Percentiles rank a stretch among this genome's conserved stretches.
Conservation (phyloP, 2,329 filamentous ascomycete genomes). For the Aureobasidium subglaciale region DNA sequence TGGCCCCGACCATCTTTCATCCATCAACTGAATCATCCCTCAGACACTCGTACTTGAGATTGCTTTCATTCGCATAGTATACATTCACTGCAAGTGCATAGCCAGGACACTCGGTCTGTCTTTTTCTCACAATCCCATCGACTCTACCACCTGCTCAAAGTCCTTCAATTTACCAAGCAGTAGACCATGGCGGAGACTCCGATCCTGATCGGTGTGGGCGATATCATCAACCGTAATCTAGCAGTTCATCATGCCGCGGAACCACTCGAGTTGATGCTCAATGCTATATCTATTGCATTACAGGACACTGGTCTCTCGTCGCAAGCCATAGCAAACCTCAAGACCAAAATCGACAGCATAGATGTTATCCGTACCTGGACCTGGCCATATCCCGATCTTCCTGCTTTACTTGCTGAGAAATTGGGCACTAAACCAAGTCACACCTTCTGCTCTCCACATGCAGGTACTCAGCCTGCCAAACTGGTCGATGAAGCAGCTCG, state of each 20-base stretch:
- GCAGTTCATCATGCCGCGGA: conserved; percentile 49
- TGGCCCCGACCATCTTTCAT: background rate
- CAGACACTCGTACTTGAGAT: too few species aligned
- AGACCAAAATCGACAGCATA: conserved; percentile 49
- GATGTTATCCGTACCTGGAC: conserved; percentile 58
- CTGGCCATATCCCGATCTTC: conserved; percentile 57
- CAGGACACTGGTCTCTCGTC: conserved; percentile 39
- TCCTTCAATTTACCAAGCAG: too few species aligned
- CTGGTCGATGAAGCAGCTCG: conserved; percentile 58
- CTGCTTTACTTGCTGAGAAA: conserved; percentile 44
- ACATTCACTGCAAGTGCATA: too few species aligned
- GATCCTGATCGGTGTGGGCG: conserved; percentile 56
- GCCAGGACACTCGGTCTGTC: too few species aligned
- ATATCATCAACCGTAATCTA: conserved; percentile 52
- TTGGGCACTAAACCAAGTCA: conserved; percentile 44
- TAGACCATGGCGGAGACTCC: conserved; percentile 31
- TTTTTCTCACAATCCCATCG: too few species aligned
- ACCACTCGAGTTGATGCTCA: conserved; percentile 52
- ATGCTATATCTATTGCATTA: conserved; percentile 48
- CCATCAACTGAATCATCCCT: background rate
- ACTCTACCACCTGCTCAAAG: too few species aligned
- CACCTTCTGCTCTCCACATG: conserved; percentile 50
- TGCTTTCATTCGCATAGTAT: too few species aligned
- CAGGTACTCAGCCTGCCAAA: conserved; percentile 56
- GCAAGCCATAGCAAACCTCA: conserved; percentile 29